Conservation (phyloP, 148 eudicot species). For the Amaranthus palmeri region DNA sequence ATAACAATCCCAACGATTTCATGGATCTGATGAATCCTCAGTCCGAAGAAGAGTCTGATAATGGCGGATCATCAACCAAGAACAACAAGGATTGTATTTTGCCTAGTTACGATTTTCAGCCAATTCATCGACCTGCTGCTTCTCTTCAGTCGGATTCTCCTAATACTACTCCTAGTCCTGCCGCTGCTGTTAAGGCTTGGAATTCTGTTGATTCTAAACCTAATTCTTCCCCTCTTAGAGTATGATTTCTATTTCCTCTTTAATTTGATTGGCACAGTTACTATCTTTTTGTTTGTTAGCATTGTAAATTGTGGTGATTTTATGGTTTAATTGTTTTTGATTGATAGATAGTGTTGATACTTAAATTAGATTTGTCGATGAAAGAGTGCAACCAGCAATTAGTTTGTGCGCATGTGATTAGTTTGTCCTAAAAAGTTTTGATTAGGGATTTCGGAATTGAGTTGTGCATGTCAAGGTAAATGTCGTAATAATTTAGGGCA, state of each 20-base stretch:
- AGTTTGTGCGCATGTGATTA: background rate
- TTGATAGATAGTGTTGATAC: background rate
- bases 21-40: slow-evolving; percentile 62
- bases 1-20: slow-evolving; percentile 41
- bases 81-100: slow-evolving; percentile 51
- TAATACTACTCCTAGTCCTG: slow-evolving; percentile 18
- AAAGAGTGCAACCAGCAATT: background rate
- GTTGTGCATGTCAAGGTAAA: background rate
- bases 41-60: slow-evolving; percentile 23
- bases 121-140: slow-evolving; percentile 52
- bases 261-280: background rate
- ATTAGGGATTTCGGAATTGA: background rate
- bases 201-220: slow-evolving; percentile 47
- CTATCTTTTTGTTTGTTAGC: background rate
- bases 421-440: background rate
- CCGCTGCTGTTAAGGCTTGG: slow-evolving; percentile 54
- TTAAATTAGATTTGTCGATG: background rate
- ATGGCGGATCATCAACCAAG: background rate
- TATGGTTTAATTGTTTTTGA: background rate
- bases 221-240: slow-evolving; percentile 31
- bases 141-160: slow-evolving; percentile 17
- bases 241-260: slow-evolving; percentile 18
- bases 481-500: background rate
- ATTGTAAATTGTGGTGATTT: background rate
- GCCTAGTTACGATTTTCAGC: slow-evolving; percentile 84